Percentiles rank a stretch among this genome's conserved stretches.
These are phyloP conservation scores for Backusella tarrabulga DNA, from an alignment of 192 early-diverging fungal species.

Conservation along the genomic window DNA sequence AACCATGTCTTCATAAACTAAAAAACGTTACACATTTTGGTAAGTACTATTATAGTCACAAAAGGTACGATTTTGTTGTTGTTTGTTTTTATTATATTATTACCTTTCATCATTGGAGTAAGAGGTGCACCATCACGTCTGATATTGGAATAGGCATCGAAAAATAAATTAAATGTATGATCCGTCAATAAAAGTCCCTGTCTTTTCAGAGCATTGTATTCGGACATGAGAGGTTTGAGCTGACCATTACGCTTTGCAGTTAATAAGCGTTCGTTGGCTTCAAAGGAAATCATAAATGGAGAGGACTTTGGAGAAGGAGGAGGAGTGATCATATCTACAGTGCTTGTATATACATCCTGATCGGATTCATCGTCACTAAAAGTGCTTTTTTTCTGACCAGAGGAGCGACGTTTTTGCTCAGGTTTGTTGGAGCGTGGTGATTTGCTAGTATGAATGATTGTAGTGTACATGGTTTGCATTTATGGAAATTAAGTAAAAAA, in stretches of 20 bases:
- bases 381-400: slow-evolving; percentile 3
- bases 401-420: not conserved
- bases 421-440: slow-evolving; percentile 9
- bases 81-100: slow-evolving; percentile 2
- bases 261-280: slow-evolving; percentile 30
- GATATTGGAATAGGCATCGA: slow-evolving; percentile 29
- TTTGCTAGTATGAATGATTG: not conserved
- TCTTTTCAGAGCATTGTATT: slow-evolving; percentile 30
- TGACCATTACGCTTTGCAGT: slow-evolving; percentile 26
- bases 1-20: slow-evolving; percentile 38
- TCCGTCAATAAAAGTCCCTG: slow-evolving; percentile 18
- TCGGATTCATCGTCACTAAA: not conserved
- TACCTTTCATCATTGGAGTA: slow-evolving; percentile 26
- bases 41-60: not conserved
- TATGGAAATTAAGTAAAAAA: not conserved
- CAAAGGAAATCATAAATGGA: slow-evolving; percentile 1
- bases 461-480: slow-evolving; percentile 15
- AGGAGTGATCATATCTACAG: slow-evolving; percentile 11
- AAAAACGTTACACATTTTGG: not conserved
- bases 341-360: slow-evolving; percentile 1
- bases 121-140: slow-evolving; percentile 35
- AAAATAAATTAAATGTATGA: slow-evolving; percentile 35
- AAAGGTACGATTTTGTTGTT: too few species aligned
- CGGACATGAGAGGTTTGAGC: slow-evolving; percentile 22
- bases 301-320: slow-evolving; percentile 17